Evolutionary conservation across 2,329 filamentous ascomycete species (phyloP).

Genomic region (Escovopsis sp.): DNA sequence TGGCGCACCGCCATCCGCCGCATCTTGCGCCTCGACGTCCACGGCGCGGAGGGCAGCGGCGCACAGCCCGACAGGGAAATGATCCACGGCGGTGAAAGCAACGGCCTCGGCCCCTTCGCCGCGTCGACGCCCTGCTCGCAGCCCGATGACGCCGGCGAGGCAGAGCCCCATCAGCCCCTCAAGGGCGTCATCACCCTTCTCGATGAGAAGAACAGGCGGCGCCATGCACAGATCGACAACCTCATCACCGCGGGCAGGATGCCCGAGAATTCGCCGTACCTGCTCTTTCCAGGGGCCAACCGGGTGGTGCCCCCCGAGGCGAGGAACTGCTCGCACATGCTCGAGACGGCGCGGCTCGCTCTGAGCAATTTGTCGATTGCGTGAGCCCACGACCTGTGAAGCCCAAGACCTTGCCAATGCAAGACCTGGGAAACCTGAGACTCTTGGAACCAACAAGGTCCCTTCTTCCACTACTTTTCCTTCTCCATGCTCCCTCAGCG

Average conservation of each 20-base stretch:
- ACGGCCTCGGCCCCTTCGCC: background rate
- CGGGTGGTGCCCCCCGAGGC: slow-evolving; percentile 17
- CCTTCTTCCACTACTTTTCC: too few relatives aligned
- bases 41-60: slow-evolving; percentile 27
- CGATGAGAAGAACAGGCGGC: slow-evolving; percentile 31
- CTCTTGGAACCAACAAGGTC: too few relatives aligned
- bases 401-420: too few relatives aligned
- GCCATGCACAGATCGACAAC: slow-evolving; percentile 35
- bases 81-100: background rate
- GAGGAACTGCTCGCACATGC: slow-evolving; percentile 32
- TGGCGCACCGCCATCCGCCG: slow-evolving; percentile 40
- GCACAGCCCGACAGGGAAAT: background rate
- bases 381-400: background rate
- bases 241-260: slow-evolving; percentile 24
- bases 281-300: slow-evolving; percentile 10
- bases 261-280: slow-evolving; percentile 10
- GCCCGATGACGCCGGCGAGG: slow-evolving; percentile 1
- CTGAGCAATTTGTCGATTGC: slow-evolving; percentile 39
- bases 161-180: slow-evolving; percentile 29
- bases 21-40: slow-evolving; percentile 40
- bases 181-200: slow-evolving; percentile 38
- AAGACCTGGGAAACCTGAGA: too few relatives aligned
- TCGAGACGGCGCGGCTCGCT: slow-evolving; percentile 37
- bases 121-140: background rate
- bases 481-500: too few relatives aligned